Conservation (phyloP, 176 grass and related monocot species). For the Phoenix roebelenii region DNA sequence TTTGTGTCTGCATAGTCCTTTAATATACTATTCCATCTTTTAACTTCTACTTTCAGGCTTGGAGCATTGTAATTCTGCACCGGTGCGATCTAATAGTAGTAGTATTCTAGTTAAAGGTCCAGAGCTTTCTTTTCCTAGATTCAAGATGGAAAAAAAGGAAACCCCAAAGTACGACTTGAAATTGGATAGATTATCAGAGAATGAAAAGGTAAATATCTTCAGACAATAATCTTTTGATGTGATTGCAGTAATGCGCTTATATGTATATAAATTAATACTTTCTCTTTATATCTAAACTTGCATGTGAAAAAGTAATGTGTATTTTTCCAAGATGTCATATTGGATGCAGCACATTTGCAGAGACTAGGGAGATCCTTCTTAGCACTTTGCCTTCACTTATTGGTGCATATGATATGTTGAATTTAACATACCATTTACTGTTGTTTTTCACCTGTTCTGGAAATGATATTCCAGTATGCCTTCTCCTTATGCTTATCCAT, state of each 20-base stretch:
- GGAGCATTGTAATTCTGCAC: conserved; percentile 39
- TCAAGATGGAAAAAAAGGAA: conserved; percentile 38
- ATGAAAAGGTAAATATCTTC: conserved; percentile 57
- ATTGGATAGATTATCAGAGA: conserved; percentile 74
- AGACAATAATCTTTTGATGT: not conserved
- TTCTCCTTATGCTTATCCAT: too few species aligned
- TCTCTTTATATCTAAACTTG: conserved; percentile 9
- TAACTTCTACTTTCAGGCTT: conserved; percentile 30
- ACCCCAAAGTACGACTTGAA: conserved; percentile 53
- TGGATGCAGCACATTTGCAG: too few species aligned
- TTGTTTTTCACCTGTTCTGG: too few species aligned
- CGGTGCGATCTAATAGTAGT: conserved; percentile 14
- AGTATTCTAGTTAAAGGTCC: conserved; percentile 26
- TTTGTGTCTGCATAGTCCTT: too few species aligned
- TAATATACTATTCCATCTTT: conserved; percentile 1
- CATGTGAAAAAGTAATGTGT: too few species aligned
- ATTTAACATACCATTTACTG: too few species aligned
- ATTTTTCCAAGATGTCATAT: too few species aligned
- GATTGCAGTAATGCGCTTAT: not conserved
- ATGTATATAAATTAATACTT: not conserved
- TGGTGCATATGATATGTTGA: too few species aligned
- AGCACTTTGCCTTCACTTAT: too few species aligned
- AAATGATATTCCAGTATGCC: too few species aligned
- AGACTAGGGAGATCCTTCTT: too few species aligned
- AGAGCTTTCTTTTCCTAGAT: conserved; percentile 37